phyloP scores from a whole-genome alignment of 257 asterid species.

The Oldenlandia corymbosa region DNA sequence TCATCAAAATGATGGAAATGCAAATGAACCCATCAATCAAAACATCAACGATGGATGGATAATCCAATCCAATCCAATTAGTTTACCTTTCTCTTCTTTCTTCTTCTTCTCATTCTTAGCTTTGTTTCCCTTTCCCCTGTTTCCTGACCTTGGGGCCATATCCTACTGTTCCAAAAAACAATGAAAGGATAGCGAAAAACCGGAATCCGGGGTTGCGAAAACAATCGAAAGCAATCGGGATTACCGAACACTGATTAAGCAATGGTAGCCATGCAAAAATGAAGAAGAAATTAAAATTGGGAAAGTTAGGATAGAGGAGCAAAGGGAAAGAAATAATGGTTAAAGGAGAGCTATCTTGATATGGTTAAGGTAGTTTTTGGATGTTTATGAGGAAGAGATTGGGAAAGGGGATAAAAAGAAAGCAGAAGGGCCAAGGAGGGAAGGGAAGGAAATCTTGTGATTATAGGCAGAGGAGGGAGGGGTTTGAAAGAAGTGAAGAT shows the following conservation, averaged over 20 bases:
- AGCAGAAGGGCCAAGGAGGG: neutral
- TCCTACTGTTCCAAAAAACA: neutral
- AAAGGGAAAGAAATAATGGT: neutral
- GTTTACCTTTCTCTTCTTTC: slow-evolving; percentile 87
- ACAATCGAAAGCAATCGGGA: too few relatives aligned
- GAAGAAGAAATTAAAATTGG: too few relatives aligned
- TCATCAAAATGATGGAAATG: too few relatives aligned
- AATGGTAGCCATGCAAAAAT: slow-evolving; percentile 28
- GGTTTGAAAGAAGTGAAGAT: slow-evolving; percentile 35
- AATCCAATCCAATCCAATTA: neutral
- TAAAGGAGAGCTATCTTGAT: neutral
- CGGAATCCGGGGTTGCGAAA: too few relatives aligned
- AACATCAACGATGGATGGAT: too few relatives aligned
- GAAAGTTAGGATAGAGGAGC: neutral
- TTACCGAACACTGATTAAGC: too few relatives aligned
- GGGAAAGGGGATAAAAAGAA: slow-evolving; percentile 14
- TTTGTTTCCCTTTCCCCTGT: slow-evolving; percentile 65
- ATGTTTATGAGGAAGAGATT: too few relatives aligned
- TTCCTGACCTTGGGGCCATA: slow-evolving; percentile 97
- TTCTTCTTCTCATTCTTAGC: slow-evolving; percentile 78
- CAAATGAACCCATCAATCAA: too few relatives aligned
- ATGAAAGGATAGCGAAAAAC: too few relatives aligned
- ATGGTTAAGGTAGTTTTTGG: neutral
- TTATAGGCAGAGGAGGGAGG: too few relatives aligned
- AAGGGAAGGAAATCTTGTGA: slow-evolving; percentile 33